A percentile compares a stretch with the other conserved stretches of the same genome.
Evolutionary conservation across 2,329 filamentous ascomycete species (phyloP).

Genomic region (Phaeosphaeria sp.): DNA sequence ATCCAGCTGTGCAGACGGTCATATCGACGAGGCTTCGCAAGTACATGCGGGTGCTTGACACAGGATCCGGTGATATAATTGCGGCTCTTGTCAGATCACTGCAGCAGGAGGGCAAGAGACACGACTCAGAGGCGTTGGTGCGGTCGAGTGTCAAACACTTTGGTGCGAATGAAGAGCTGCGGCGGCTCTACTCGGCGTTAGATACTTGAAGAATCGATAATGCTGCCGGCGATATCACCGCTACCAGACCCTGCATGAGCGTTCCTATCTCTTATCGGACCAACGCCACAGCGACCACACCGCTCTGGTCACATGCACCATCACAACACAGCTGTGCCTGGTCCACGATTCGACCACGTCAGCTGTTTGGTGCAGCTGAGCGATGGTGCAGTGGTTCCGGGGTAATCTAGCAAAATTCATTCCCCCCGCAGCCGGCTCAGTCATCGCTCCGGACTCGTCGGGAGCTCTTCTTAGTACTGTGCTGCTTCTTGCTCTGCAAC

Average conservation of each 20-base stretch:
- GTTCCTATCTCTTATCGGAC: conserved; percentile 22
- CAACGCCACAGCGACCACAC: conserved; percentile 22
- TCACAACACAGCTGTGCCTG: conserved; percentile 15
- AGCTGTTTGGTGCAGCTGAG: conserved; percentile 13
- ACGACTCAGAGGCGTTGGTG: conserved; percentile 36
- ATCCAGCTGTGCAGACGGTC: conserved; percentile 62
- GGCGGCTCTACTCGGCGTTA: conserved; percentile 29
- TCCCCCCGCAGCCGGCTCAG: conserved; percentile 30
- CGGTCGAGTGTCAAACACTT: conserved; percentile 36
- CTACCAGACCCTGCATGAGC: conserved; percentile 27
- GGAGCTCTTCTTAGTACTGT: conserved; percentile 67
- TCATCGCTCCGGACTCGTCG: conserved; percentile 51
- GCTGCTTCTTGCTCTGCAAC: conserved; percentile 64
- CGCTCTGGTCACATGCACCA: conserved; percentile 23
- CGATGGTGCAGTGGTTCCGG: conserved; percentile 8
- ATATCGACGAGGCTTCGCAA: conserved; percentile 52
- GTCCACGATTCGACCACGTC: conserved; percentile 25
- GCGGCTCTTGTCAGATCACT: conserved; percentile 28
- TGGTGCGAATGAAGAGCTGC: conserved; percentile 36
- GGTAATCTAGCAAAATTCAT: conserved; percentile 4
- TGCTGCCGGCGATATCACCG: conserved; percentile 11
- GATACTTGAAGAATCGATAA: conserved; percentile 22
- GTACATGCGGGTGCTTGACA: conserved; percentile 36
- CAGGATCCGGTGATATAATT: conserved; percentile 34
- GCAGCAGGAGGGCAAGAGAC: conserved; percentile 32